Evolutionary conservation across 805 yeast genomes (phyloP), one percentile per base, ranked within the genome.

Genomic region (Vanderwaltozyma yarrowii): DNA sequence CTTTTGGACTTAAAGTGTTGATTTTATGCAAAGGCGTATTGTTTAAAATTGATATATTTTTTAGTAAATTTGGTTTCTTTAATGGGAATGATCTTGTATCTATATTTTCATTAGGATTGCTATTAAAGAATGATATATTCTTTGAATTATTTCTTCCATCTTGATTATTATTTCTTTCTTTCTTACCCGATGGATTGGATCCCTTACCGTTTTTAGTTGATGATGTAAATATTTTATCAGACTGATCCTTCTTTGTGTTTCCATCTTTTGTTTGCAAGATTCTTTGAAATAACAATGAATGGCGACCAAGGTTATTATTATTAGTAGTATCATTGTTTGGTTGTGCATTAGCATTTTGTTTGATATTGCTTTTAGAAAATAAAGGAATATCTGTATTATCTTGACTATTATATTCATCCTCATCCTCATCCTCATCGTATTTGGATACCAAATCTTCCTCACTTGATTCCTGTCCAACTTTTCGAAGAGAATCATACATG

Each of bases 1-100:
- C 96, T 42, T 67, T 66, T 1, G 83, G 74, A 36, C 76, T 73
- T 20, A 77, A 52, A 1, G 70, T 64, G 7, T 72, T 70, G 7
- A 70, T 36, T 33, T 46, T 46, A 36, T 46, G 46, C 9, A 39
- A 36, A 3, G 60, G 54, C 7, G 57, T 53, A 19, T 43, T 51
- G 16, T 51, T 54, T 19, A 58, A 37, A 12, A 51, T 44, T 3
- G 54, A 37, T 12, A 52, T 45, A 40, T 56, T 50, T 32, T 45
- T 45, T 11, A 54, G 31, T 9, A 54, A 38, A 33, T 48, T 47
- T n/a, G 57, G 59, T 20, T 42, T 46, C 28, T 40, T 50, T 31
- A 43, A 29, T 1, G 43, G 37, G 17, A 24, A 23, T n/a, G n/a
- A n/a, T 25, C 26, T 33, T 3, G 23, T 25, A 7, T 28, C 12